Conservation (phyloP, 202 grass and related monocot genomes). For the Dendrocalamus latiflorus region DNA sequence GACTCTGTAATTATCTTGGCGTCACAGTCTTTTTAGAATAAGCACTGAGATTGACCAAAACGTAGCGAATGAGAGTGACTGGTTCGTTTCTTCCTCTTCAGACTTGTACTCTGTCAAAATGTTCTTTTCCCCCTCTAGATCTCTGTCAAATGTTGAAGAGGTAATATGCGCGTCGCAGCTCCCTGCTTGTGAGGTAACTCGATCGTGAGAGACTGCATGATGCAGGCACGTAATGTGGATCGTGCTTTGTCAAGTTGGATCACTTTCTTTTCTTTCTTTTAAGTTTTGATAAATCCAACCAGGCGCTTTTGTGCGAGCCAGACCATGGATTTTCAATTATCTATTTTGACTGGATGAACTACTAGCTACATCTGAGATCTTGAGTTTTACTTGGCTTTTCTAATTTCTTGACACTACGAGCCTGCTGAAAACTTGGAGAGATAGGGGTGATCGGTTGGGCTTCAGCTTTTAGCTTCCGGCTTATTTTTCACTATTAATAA, state of each 20-base stretch:
- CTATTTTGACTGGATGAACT: not conserved
- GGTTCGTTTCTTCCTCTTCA: not conserved
- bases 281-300: not conserved
- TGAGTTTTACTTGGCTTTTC: not conserved
- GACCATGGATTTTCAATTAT: not conserved
- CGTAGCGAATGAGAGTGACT: not conserved
- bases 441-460: too few relatives aligned
- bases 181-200: not conserved
- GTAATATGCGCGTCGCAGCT: not conserved
- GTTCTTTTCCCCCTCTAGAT: too few relatives aligned
- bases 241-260: not conserved
- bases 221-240: too few relatives aligned
- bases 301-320: too few relatives aligned
- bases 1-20: not conserved
- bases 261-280: not conserved
- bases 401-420: too few relatives aligned
- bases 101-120: not conserved
- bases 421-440: not conserved
- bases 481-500: too few relatives aligned
- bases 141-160: slow-evolving; percentile 11
- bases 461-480: too few relatives aligned
- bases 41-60: not conserved
- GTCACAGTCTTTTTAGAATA: not conserved
- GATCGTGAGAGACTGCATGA: too few relatives aligned
- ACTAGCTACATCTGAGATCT: not conserved